These are phyloP conservation scores for Carallia pectinifolia DNA, from an alignment of 345 rosid genomes.

Conservation along the genomic window DNA sequence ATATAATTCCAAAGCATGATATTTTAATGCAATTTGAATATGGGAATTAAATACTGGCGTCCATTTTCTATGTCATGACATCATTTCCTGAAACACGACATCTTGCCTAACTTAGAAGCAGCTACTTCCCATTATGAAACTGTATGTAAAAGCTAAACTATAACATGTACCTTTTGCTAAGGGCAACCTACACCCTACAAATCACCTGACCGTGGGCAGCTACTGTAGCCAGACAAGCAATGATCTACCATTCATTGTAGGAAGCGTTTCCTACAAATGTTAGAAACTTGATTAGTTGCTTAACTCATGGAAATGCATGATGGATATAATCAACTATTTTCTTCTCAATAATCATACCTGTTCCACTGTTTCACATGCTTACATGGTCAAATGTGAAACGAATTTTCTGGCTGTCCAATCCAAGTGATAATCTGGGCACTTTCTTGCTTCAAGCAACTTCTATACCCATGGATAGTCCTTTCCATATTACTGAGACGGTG, in stretches of 20 bases:
- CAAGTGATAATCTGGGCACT: constrained; percentile 69
- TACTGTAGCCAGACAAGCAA: constrained; percentile 66
- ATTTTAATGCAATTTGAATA: no score
- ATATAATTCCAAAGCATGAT: no score
- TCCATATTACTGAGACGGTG: no score
- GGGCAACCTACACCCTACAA: constrained; percentile 84
- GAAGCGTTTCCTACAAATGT: constrained; percentile 69
- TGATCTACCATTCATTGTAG: constrained; percentile 94
- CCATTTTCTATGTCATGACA: no score
- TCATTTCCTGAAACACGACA: neutral
- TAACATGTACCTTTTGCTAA: neutral
- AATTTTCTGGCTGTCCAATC: constrained; percentile 85
- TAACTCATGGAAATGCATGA: neutral
- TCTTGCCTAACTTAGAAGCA: neutral
- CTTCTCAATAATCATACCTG: constrained; percentile 51
- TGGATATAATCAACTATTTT: neutral
- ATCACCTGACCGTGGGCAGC: constrained; percentile 76
- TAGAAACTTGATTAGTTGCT: neutral
- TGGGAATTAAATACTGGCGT: no score
- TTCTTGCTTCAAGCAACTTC: constrained; percentile 62
- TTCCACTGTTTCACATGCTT: constrained; percentile 83
- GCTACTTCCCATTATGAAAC: neutral
- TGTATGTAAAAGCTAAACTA: no score
- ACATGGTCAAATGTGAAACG: constrained; percentile 82
- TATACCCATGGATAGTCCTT: no score